These are phyloP conservation scores for apple (Malus domestica) DNA, from an alignment of 306 rosid genomes.

Conservation along the genomic window ASM211411v1 NC_041797.1:33745001-33745500, in stretches of 20 bases:
- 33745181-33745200: constrained; percentile 21
- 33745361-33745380: constrained; percentile 24
- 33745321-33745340: constrained; percentile 17
- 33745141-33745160: constrained; percentile 23
- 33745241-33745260: constrained; percentile 44
- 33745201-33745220: constrained; percentile 44
- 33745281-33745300: constrained; percentile 33
- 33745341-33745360: constrained; percentile 14
- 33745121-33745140: constrained; percentile 10
- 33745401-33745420: constrained; percentile 59
- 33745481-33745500: constrained; percentile 44
- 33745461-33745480: constrained; percentile 58
- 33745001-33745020: constrained; percentile 60
- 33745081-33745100: constrained; percentile 65
- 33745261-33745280: constrained; percentile 20
- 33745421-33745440: constrained; percentile 65
- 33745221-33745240: constrained; percentile 62
- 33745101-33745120: constrained; percentile 36
- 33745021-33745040: constrained; percentile 58
- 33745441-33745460: constrained; percentile 62
- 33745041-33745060: constrained; percentile 72
- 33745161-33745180: constrained; percentile 16
- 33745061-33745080: constrained; percentile 61
- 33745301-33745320: constrained; percentile 25
- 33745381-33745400: constrained; percentile 41